phyloP scores from a whole-genome alignment of 257 asterid species.

The Marsdenia floribunda region DNA sequence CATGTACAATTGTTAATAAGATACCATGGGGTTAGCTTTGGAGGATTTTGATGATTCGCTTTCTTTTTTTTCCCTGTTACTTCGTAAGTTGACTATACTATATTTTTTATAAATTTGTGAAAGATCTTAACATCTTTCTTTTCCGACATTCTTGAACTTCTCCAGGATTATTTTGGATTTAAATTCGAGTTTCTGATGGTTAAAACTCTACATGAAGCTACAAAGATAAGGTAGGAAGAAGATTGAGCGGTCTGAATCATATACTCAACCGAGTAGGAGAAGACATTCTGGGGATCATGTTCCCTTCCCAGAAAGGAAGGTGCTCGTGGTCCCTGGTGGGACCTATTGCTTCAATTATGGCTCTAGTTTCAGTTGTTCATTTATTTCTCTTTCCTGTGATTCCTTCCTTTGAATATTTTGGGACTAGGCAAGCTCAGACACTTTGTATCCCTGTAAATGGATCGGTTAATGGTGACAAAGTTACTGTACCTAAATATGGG shows the following conservation, averaged over 20 bases:
- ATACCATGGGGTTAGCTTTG: not conserved
- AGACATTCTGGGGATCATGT: conserved; percentile 51
- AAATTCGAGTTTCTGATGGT: conserved; percentile 4
- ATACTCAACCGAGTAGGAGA: conserved; percentile 16
- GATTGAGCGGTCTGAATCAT: conserved; percentile 2
- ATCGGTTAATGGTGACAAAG: conserved; percentile 18
- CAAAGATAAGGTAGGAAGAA: not conserved
- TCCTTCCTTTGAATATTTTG: conserved; percentile 53
- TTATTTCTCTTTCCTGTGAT: conserved; percentile 56
- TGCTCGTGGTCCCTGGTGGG: conserved; percentile 76
- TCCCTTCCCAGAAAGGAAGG: conserved; percentile 73
- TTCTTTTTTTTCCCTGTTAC: not conserved
- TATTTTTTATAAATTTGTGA: not conserved
- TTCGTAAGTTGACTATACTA: not conserved
- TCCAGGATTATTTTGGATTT: conserved; percentile 21
- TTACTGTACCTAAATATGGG: conserved; percentile 7
- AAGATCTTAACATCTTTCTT: not conserved
- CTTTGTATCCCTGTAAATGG: conserved; percentile 45
- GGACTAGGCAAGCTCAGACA: conserved; percentile 39
- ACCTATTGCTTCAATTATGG: conserved; percentile 52
- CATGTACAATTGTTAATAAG: not conserved
- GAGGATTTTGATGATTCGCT: not conserved
- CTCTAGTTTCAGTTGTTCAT: conserved; percentile 68
- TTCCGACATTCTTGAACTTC: not conserved
- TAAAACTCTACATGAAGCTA: not conserved